phyloP scores from a whole-genome alignment of 2,329 filamentous ascomycete species.

The Colletotrichum magnum region DNA sequence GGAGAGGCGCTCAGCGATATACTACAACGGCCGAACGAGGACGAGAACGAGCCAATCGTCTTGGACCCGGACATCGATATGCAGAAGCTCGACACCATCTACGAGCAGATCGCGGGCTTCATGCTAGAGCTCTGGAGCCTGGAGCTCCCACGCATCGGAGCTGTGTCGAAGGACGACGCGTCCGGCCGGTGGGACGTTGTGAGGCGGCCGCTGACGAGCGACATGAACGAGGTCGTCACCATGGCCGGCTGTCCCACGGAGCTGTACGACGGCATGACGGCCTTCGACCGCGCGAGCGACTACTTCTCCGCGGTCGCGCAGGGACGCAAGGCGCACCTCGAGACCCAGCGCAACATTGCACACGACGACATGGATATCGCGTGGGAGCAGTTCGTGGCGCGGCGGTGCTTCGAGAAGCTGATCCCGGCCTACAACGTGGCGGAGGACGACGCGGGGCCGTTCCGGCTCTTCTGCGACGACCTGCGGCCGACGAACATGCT shows the following conservation, averaged over 20 bases:
- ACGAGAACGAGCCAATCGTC: constrained; percentile 42
- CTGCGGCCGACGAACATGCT: constrained; percentile 56
- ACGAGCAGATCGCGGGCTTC: constrained; percentile 45
- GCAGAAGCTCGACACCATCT: constrained; percentile 43
- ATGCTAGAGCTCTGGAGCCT: constrained; percentile 50
- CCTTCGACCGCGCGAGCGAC: constrained; percentile 45
- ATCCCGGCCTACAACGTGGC: constrained; percentile 46
- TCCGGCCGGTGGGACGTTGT: constrained; percentile 49
- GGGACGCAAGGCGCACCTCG: constrained; percentile 47
- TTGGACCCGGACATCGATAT: constrained; percentile 44
- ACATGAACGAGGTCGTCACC: constrained; percentile 55
- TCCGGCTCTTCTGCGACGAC: constrained; percentile 56
- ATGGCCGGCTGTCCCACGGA: constrained; percentile 49
- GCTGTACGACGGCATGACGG: constrained; percentile 45
- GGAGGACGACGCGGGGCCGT: constrained; percentile 50
- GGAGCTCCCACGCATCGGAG: constrained; percentile 49
- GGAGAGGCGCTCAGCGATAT: constrained; percentile 44
- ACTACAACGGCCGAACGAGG: constrained; percentile 45
- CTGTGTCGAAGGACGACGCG: constrained; percentile 48
- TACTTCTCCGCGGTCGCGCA: constrained; percentile 42
- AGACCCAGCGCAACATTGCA: constrained; percentile 50
- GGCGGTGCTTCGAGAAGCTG: constrained; percentile 50
- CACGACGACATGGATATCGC: constrained; percentile 45
- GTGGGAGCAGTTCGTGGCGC: constrained; percentile 50
- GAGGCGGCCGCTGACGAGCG: constrained; percentile 54